Percentiles rank a stretch among this genome's conserved stretches.
phyloP scores from a whole-genome alignment of 2,329 filamentous ascomycete species.

The Hypoxylon sp. region DNA sequence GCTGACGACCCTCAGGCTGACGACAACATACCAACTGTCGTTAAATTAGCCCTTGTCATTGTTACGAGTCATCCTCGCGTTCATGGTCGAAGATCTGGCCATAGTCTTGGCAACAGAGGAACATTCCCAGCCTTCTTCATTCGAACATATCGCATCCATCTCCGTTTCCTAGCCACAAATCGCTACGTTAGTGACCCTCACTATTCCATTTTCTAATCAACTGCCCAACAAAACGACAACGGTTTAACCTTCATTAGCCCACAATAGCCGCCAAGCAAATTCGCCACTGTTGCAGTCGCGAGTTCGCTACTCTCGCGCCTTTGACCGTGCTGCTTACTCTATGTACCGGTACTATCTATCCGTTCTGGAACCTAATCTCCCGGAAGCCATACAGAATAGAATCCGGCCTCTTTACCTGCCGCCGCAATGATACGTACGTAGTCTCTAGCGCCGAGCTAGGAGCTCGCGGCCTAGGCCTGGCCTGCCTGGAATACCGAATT shows the following conservation, averaged over 20 bases:
- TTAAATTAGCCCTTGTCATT: conserved; percentile 13
- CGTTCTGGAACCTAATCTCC: conserved; percentile 42
- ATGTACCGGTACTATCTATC: conserved; percentile 35
- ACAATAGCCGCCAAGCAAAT: conserved; percentile 31
- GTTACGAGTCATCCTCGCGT: neutral
- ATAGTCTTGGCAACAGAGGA: conserved; percentile 31
- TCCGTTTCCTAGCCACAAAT: conserved; percentile 21
- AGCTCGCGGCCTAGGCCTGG: conserved; percentile 19
- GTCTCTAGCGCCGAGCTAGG: conserved; percentile 27
- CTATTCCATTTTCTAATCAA: conserved; percentile 25
- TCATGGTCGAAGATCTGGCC: conserved; percentile 25
- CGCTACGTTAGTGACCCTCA: conserved; percentile 15
- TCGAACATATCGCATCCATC: conserved; percentile 25
- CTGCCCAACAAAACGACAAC: conserved; percentile 32
- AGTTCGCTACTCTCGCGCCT: conserved; percentile 15
- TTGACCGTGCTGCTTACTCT: conserved; percentile 41
- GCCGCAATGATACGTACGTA: conserved; percentile 26
- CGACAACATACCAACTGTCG: conserved; percentile 6
- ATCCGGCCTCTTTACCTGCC: conserved; percentile 14
- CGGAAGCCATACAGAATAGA: conserved; percentile 35
- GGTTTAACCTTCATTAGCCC: conserved; percentile 26
- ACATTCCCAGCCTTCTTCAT: conserved; percentile 23
- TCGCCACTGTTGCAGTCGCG: conserved; percentile 36
- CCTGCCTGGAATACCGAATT: conserved; percentile 30
- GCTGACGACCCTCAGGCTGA: neutral